These are phyloP conservation scores for Phytopythium helicoides DNA, from an alignment of 352 stramenopile species.

Conservation along the genomic window DNA sequence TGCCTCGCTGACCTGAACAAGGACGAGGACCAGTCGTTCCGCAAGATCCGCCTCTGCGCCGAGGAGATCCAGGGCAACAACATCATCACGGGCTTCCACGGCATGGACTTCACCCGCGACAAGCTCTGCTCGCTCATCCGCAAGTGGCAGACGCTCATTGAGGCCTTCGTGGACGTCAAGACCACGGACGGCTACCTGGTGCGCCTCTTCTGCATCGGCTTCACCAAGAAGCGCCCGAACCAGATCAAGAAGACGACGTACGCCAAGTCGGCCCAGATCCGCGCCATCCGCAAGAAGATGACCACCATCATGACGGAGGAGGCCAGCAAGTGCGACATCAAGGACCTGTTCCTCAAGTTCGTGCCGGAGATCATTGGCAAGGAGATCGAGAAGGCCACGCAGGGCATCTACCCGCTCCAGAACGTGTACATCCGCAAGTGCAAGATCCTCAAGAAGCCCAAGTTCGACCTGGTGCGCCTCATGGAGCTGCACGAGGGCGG, in stretches of 20 bases:
- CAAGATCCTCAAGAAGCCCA: constrained; percentile 99
- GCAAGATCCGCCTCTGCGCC: constrained; percentile 98
- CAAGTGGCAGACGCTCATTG: constrained; percentile 99
- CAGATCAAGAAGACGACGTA: constrained; percentile 99
- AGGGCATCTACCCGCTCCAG: constrained; percentile 99
- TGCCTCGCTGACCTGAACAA: constrained; percentile 98
- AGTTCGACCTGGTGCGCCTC: constrained; percentile 99
- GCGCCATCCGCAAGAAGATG: constrained; percentile 99
- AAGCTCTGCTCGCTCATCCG: constrained; percentile 99
- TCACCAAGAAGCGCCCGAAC: constrained; percentile 99
- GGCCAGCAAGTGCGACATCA: constrained; percentile 98
- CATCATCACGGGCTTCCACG: constrained; percentile 88
- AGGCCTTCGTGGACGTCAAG: constrained; percentile 98
- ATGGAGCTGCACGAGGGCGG: constrained; percentile 99
- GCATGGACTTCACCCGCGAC: constrained; percentile 96
- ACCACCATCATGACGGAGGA: constrained; percentile 97
- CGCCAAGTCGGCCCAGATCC: constrained; percentile 96
- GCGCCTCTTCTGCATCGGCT: constrained; percentile 99
- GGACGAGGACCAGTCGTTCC: constrained; percentile 97
- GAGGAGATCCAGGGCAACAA: constrained; percentile 96
- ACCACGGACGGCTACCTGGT: constrained; percentile 99
- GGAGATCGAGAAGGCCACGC: constrained; percentile 97
- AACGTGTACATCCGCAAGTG: constrained; percentile 99
- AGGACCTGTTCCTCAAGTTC: constrained; percentile 99
- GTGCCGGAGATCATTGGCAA: constrained; percentile 98